Percentiles rank a stretch among this genome's conserved stretches.
Conservation (phyloP, 2,329 filamentous ascomycete genomes). For the Penicillium sp. region DNA sequence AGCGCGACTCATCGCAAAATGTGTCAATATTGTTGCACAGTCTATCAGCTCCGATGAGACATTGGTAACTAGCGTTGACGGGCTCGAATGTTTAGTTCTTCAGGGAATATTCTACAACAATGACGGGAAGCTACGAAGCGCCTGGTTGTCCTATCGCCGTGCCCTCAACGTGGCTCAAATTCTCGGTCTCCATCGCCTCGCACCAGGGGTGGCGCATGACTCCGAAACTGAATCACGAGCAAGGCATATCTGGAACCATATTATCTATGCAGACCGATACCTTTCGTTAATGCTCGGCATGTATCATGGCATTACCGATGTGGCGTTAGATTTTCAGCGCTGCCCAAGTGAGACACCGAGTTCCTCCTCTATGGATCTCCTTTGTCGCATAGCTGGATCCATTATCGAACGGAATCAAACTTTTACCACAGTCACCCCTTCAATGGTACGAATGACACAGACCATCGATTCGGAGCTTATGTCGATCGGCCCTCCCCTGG, state of each 20-base stretch:
- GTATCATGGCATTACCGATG: conserved; percentile 7
- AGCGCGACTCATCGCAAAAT: conserved; percentile 1
- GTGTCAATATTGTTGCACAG: neutral
- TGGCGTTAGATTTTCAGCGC: conserved; percentile 1
- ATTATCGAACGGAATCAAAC: conserved; percentile 18
- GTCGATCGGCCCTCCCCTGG: neutral
- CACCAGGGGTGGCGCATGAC: neutral
- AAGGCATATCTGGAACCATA: conserved; percentile 5
- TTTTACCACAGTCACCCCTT: conserved; percentile 3
- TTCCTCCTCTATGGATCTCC: neutral
- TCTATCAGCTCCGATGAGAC: conserved; percentile 7
- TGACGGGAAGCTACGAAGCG: conserved; percentile 10
- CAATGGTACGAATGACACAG: conserved; percentile 12
- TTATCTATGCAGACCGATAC: conserved; percentile 7
- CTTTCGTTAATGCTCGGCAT: conserved; percentile 12
- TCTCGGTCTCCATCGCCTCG: conserved; percentile 8
- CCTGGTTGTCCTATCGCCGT: conserved; percentile 13
- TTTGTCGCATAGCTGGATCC: conserved; percentile 10
- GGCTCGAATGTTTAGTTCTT: conserved; percentile 11
- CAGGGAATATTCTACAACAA: conserved; percentile 9
- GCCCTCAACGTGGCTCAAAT: conserved; percentile 9
- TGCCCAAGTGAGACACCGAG: neutral
- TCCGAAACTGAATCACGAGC: neutral
- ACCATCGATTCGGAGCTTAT: conserved; percentile 7
- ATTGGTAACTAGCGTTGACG: conserved; percentile 7